Percentiles rank a stretch among this genome's conserved stretches.
Evolutionary conservation across 345 rosid species (phyloP).

Genomic region (Jatropha curcas): DNA sequence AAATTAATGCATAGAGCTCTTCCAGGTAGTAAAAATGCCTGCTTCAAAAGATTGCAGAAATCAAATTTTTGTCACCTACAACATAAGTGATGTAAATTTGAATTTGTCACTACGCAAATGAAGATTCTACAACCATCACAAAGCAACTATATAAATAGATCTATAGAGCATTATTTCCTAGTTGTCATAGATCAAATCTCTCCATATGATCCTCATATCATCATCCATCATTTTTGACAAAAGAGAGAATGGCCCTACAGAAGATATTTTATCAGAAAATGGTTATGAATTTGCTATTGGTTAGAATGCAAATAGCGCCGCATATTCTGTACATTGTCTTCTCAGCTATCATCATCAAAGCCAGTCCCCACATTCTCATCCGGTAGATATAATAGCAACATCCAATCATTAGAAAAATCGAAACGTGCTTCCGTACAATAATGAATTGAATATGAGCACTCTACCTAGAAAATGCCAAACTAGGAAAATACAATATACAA

Average conservation of each 20-base stretch:
- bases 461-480: neutral
- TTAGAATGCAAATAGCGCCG: neutral
- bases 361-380: neutral
- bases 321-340: neutral
- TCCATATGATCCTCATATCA: neutral
- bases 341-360: conserved; percentile 13
- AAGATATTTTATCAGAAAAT: neutral
- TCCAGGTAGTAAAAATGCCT: neutral
- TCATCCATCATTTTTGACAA: conserved; percentile 4
- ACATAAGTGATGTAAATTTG: too few relatives aligned
- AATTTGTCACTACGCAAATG: neutral
- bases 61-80: neutral
- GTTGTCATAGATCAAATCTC: neutral
- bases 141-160: neutral
- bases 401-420: neutral
- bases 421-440: neutral
- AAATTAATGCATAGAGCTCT: too few relatives aligned
- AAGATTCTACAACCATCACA: neutral
- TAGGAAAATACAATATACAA: neutral
- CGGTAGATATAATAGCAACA: neutral
- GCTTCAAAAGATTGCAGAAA: neutral
- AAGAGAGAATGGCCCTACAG: conserved; percentile 2
- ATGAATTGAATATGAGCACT: neutral
- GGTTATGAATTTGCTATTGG: neutral
- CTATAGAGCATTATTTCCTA: neutral